Percentiles rank a stretch among this genome's conserved stretches.
These are phyloP conservation scores for Cercis canadensis DNA, from an alignment of 306 rosid species.

Conservation along the genomic window DNA sequence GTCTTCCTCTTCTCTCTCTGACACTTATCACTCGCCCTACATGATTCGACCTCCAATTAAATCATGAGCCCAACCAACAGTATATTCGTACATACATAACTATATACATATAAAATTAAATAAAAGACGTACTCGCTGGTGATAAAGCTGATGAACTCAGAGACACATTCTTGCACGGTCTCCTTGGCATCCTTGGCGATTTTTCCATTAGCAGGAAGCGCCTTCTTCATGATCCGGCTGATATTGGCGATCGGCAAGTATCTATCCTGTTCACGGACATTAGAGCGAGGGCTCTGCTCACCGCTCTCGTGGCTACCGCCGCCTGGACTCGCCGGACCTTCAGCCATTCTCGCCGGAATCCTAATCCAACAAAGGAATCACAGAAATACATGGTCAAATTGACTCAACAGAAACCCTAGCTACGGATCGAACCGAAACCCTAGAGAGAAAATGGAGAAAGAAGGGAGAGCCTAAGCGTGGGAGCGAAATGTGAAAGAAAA, in stretches of 20 bases:
- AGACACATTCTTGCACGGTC: slow-evolving; percentile 88
- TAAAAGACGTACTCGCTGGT: slow-evolving; percentile 74
- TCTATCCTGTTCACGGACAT: slow-evolving; percentile 90
- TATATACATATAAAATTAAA: not conserved
- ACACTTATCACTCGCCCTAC: slow-evolving; percentile 89
- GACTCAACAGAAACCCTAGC: slow-evolving; percentile 40
- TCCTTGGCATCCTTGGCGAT: slow-evolving; percentile 92
- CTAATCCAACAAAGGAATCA: slow-evolving; percentile 39
- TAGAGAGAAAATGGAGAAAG: slow-evolving; percentile 9
- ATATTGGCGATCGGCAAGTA: slow-evolving; percentile 92
- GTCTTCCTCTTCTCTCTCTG: slow-evolving; percentile 95
- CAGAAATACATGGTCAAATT: slow-evolving; percentile 38
- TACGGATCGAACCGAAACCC: slow-evolving; percentile 28
- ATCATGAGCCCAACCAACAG: not conserved
- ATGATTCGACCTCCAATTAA: slow-evolving; percentile 14
- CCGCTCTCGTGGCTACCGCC: slow-evolving; percentile 92
- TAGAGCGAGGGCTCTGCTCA: slow-evolving; percentile 89
- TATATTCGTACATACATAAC: not conserved
- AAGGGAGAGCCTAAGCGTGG: not conserved
- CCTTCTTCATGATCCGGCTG: slow-evolving; percentile 95
- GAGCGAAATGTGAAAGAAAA: not conserved
- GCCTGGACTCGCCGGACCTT: slow-evolving; percentile 84
- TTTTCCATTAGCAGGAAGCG: slow-evolving; percentile 86
- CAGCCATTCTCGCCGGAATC: slow-evolving; percentile 70
- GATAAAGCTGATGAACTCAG: slow-evolving; percentile 90